Evolutionary conservation across 139 green algal species (phyloP).

Genomic region (Gonium pectorale): DNA sequence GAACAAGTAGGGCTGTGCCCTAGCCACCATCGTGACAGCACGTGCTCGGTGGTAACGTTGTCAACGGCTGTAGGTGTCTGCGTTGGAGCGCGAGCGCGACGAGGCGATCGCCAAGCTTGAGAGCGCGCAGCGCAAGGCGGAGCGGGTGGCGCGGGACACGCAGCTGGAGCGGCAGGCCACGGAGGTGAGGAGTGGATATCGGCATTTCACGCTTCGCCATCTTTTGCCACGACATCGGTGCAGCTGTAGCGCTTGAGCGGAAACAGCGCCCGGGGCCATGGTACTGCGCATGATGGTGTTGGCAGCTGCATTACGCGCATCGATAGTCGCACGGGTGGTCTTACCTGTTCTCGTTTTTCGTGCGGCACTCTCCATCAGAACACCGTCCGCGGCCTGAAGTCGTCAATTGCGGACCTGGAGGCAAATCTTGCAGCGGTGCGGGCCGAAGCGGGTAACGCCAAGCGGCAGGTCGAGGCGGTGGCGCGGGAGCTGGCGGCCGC

Average conservation of each 20-base stretch:
- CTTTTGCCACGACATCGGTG: too few species aligned
- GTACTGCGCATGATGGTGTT: too few species aligned
- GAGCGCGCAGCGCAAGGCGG: conserved; percentile 40
- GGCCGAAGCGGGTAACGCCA: conserved; percentile 26
- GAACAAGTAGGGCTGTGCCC: too few species aligned
- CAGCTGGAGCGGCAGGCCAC: conserved; percentile 56
- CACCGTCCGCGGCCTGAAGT: conserved; percentile 34
- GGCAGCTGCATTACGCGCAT: too few species aligned
- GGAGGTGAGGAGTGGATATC: conserved; percentile 8
- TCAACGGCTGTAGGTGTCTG: conserved; percentile 13
- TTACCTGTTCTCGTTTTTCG: too few species aligned
- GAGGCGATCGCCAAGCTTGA: conserved; percentile 62
- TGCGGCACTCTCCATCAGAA: conserved; percentile 39
- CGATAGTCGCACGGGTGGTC: too few species aligned
- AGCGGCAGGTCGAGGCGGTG: conserved; percentile 44
- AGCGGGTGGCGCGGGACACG: conserved; percentile 51
- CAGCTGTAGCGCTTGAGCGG: too few species aligned
- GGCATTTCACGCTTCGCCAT: too few species aligned
- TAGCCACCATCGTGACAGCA: too few species aligned
- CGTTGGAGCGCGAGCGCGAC: conserved; percentile 61
- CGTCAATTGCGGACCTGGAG: conserved; percentile 42
- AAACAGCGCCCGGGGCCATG: too few species aligned
- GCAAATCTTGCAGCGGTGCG: not conserved
- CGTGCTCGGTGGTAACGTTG: too few species aligned
- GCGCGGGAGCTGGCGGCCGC: conserved; percentile 40